Evolutionary conservation across 2,329 filamentous ascomycete species (phyloP).

Genomic region (Fragosphaeria purpurea): DNA sequence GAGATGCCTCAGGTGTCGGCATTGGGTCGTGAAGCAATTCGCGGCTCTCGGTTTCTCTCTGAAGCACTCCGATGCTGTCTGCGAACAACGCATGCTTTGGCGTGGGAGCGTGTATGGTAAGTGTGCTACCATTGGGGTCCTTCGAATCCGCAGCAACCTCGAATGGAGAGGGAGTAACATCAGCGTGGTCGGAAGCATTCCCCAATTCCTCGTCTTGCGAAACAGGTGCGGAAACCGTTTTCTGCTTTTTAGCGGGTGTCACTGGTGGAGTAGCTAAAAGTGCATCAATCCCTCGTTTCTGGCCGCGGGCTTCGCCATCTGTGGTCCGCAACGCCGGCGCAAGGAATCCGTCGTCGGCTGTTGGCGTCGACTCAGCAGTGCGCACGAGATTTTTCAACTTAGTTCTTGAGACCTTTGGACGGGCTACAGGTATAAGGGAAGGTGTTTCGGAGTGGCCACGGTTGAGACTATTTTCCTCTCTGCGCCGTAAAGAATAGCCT

Average conservation of each 20-base stretch:
- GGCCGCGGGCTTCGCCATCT: slow-evolving; percentile 10
- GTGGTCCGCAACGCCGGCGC: neutral
- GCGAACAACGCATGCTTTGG: slow-evolving; percentile 20
- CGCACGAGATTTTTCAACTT: slow-evolving; percentile 14
- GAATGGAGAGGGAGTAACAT: neutral
- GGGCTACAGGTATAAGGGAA: slow-evolving; percentile 46
- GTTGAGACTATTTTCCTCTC: slow-evolving; percentile 39
- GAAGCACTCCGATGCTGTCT: slow-evolving; percentile 17
- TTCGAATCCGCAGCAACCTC: neutral
- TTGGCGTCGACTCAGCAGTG: neutral
- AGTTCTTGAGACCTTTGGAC: slow-evolving; percentile 37
- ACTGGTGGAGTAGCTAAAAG: slow-evolving; percentile 44
- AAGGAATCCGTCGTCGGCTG: neutral
- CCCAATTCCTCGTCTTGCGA: slow-evolving; percentile 23
- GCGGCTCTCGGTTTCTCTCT: slow-evolving; percentile 19
- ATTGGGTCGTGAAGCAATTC: slow-evolving; percentile 3
- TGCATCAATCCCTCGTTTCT: slow-evolving; percentile 29
- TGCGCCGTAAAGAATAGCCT: slow-evolving; percentile 46
- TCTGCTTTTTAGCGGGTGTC: slow-evolving; percentile 43
- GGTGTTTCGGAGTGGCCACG: slow-evolving; percentile 41
- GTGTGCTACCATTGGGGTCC: slow-evolving; percentile 15
- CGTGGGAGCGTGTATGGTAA: slow-evolving; percentile 24
- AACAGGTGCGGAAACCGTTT: slow-evolving; percentile 17
- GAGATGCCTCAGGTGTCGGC: slow-evolving; percentile 8
- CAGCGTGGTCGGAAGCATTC: slow-evolving; percentile 25